Percentiles rank a stretch among this genome's conserved stretches.
Evolutionary conservation across 345 rosid genomes (phyloP).

Genomic region (Corchorus capsularis): DNA sequence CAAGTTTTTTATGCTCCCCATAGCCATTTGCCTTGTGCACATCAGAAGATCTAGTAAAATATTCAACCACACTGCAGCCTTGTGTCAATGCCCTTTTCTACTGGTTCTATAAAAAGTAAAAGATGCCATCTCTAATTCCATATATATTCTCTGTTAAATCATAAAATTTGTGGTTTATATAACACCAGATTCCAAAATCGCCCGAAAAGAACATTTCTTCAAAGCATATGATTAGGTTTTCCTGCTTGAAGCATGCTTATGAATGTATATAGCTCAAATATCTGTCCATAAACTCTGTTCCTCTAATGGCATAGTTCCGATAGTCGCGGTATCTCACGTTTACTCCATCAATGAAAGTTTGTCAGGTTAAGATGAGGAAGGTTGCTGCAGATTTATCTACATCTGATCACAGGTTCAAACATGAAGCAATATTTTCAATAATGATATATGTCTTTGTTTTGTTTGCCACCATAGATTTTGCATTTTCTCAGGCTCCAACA

Average conservation of each 20-base stretch:
- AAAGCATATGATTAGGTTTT: not conserved
- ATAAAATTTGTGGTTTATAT: not conserved
- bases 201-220: not conserved
- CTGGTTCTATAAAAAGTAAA: not conserved
- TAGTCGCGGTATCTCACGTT: not conserved
- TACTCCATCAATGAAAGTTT: not conserved
- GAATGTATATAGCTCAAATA: not conserved
- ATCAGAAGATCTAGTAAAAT: constrained; percentile 8
- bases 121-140: not conserved
- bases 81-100: not conserved
- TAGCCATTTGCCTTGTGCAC: constrained; percentile 31
- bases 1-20: not conserved
- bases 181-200: not conserved
- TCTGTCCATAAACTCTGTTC: not conserved
- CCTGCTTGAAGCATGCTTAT: not conserved
- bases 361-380: not conserved
- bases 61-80: not conserved
- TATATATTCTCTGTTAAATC: not conserved
- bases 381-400: not conserved
- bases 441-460: constrained; percentile 14
- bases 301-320: not conserved
- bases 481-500: not conserved
- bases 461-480: constrained; percentile 8
- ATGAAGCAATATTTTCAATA: not conserved
- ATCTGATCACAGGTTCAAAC: not conserved